Conservation (phyloP, 1,139 yeast genomes). For the Protomyces inundatus region DNA sequence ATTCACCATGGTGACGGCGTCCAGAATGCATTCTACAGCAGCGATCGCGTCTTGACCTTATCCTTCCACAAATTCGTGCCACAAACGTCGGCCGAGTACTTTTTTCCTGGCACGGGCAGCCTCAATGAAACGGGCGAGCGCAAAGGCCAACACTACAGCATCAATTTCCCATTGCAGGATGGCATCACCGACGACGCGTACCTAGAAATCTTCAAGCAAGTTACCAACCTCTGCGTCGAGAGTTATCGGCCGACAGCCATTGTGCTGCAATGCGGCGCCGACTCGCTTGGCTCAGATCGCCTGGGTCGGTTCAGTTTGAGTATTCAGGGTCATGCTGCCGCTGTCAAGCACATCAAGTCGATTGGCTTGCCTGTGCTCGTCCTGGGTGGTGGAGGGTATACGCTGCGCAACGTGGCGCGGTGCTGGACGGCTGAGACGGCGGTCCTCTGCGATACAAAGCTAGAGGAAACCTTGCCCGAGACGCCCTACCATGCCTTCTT, state of each 20-base stretch:
- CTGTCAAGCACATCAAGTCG: constrained; percentile 78
- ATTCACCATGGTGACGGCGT: constrained; percentile 98
- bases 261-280: constrained; percentile 96
- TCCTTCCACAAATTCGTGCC: constrained; percentile 76
- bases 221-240: constrained; percentile 80
- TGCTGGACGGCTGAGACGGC: constrained; percentile 96
- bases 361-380: constrained; percentile 87
- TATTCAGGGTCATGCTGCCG: constrained; percentile 89
- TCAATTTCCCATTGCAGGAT: constrained; percentile 90
- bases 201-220: constrained; percentile 66
- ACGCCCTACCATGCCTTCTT: constrained; percentile 83
- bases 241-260: constrained; percentile 85
- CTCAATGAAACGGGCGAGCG: constrained; percentile 83
- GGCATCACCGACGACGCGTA: constrained; percentile 95
- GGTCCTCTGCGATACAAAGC: constrained; percentile 68
- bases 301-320: constrained; percentile 89
- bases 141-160: constrained; percentile 74
- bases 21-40: constrained; percentile 91
- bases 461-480: constrained; percentile 72
- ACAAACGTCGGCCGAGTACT: constrained; percentile 59
- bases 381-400: constrained; percentile 96
- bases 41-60: constrained; percentile 92
- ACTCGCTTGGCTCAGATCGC: constrained; percentile 86
- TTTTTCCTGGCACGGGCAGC: constrained; percentile 95
- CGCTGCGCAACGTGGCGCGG: constrained; percentile 90